Percentiles rank a stretch among this genome's conserved stretches.
Conservation (phyloP, 441 rosid genomes). For the Aleurites moluccanus region DNA sequence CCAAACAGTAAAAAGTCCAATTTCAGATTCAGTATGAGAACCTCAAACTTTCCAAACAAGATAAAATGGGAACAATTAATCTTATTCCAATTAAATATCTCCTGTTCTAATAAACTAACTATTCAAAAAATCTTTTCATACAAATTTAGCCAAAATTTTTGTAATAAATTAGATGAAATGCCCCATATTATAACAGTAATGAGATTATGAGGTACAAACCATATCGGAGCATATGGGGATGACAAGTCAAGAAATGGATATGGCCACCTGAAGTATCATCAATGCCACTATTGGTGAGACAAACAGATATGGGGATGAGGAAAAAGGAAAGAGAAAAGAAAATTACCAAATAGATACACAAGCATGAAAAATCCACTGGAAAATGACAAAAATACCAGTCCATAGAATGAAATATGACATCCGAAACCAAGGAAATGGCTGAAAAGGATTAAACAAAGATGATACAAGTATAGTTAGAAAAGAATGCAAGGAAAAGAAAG, state of each 20-base stretch:
- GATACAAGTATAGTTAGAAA: background rate
- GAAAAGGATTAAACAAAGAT: constrained; percentile 21
- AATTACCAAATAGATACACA: constrained; percentile 59
- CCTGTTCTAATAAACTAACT: background rate
- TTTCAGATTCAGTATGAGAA: too few relatives aligned
- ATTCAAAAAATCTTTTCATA: background rate
- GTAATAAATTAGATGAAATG: background rate
- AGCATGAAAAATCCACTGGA: constrained; percentile 83
- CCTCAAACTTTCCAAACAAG: too few relatives aligned
- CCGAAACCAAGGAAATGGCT: constrained; percentile 91
- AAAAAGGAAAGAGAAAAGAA: background rate
- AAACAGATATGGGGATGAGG: background rate
- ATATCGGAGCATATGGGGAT: constrained; percentile 78
- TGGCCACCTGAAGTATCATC: constrained; percentile 72
- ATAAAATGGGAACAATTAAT: background rate
- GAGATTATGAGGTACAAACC: constrained; percentile 44
- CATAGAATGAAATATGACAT: constrained; percentile 83
- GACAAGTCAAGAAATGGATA: constrained; percentile 88
- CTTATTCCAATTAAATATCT: background rate
- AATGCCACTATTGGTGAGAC: constrained; percentile 3
- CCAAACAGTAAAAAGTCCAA: background rate
- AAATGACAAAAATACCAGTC: constrained; percentile 68
- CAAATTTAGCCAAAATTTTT: background rate
- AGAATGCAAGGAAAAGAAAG: background rate
- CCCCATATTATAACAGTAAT: background rate